Evolutionary conservation across 2,329 filamentous ascomycete genomes (phyloP), one percentile per base, ranked within the genome.

Genomic region (Paecilomyces sp.): DNA sequence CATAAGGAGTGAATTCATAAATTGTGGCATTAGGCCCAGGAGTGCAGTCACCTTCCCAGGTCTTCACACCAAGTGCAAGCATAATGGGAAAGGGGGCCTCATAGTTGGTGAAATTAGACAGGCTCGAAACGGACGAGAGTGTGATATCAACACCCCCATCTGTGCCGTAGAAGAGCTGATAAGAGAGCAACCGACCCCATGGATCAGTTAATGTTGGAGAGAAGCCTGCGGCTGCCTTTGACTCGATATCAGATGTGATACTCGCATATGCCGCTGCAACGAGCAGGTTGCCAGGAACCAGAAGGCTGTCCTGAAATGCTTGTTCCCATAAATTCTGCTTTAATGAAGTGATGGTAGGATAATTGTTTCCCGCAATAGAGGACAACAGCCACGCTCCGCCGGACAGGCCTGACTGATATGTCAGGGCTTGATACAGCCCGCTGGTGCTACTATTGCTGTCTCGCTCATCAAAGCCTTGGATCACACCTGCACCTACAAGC

Each of bases 1-100:
- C 87, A 72, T 80, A 88, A 1, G 87, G 85, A 61, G 79, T 81
- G 71, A 89, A 85, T 66, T 89, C 87, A 66, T 83, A 89, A 25
- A 85, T 80, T 55, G 85, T 85, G 13, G 83, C 81, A 71, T 87
- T 87, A 22, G 62, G 33, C 1, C 60, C 64, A 3, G 73, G 75
- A 1, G 56, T 28, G 64, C 79, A 81, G 60, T 76, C 67, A 25
- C 73, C 74, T 5, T 69, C 61, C 54, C 63, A 69, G 34, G 67
- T 71, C 55, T 74, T 72, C 18, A 74, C 24, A 6, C 62, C 74
- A 8, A 76, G 64, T 3, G 75, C 67, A 1, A 77, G 79, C 47
- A 81, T 77, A 59, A 81, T 76, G 4, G 79, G 79, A 57, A 74
- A 79, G 0, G 79, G 79, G 2, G 73, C 77, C 13, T 71, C 67